phyloP scores from a whole-genome alignment of 2,329 filamentous ascomycete species.

The Pestalotiopsis sp. region DNA sequence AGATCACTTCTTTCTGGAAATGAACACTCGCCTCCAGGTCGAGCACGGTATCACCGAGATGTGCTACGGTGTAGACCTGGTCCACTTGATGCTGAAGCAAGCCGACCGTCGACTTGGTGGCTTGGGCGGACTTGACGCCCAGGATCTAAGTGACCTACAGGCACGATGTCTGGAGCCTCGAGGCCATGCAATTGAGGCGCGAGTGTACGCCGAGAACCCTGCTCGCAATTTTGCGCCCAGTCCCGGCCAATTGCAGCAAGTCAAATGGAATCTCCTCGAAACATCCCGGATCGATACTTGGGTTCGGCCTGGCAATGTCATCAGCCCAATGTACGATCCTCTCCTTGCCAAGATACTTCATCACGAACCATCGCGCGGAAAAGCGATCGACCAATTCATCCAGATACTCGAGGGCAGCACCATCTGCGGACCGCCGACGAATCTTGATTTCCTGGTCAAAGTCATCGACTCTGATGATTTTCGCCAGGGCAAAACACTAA shows the following conservation, averaged over 20 bases:
- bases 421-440: background rate
- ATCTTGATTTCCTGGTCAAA: background rate
- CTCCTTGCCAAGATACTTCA: constrained; percentile 62
- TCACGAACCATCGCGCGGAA: constrained; percentile 29
- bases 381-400: background rate
- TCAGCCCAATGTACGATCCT: constrained; percentile 61
- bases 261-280: constrained; percentile 52
- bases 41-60: constrained; percentile 81
- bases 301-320: constrained; percentile 57
- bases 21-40: constrained; percentile 68
- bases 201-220: constrained; percentile 53
- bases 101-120: constrained; percentile 31
- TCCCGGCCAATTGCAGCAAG: constrained; percentile 58
- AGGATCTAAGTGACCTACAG: constrained; percentile 16
- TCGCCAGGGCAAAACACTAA: constrained; percentile 52
- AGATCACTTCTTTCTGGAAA: constrained; percentile 59
- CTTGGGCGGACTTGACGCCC: constrained; percentile 15
- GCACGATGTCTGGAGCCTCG: constrained; percentile 17
- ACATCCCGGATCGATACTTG: constrained; percentile 64
- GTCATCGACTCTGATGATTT: constrained; percentile 40
- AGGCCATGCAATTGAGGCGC: constrained; percentile 38
- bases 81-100: constrained; percentile 50
- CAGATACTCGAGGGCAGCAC: background rate
- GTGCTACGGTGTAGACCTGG: constrained; percentile 74
- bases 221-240: constrained; percentile 59